A percentile compares a stretch with the other conserved stretches of the same genome.
Conservation (phyloP, 176 grass and related monocot genomes). For the Bothriochloa decipiens region DNA sequence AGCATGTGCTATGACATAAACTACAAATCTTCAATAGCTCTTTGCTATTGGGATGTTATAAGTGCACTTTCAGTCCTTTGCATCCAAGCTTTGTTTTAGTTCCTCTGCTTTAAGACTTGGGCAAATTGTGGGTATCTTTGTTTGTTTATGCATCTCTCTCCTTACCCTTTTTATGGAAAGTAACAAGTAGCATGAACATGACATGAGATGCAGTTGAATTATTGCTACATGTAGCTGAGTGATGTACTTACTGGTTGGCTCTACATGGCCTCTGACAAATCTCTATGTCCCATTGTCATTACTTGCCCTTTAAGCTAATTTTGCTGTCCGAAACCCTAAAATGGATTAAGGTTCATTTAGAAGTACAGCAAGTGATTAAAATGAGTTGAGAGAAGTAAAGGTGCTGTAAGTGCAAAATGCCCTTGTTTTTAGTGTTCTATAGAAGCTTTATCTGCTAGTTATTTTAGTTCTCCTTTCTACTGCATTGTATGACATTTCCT, state of each 20-base stretch:
- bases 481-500: constrained; percentile 14
- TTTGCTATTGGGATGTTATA: constrained; percentile 17
- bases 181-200: constrained; percentile 11
- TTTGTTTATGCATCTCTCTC: constrained; percentile 4
- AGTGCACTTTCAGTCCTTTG: constrained; percentile 16
- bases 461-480: background rate
- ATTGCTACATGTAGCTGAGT: background rate
- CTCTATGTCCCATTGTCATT: background rate
- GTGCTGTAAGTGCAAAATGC: constrained; percentile 3
- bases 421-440: constrained; percentile 3
- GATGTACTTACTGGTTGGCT: background rate
- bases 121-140: background rate
- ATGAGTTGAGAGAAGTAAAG: background rate
- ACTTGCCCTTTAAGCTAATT: background rate
- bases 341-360: constrained; percentile 1
- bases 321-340: background rate
- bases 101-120: constrained; percentile 4
- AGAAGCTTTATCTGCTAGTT: background rate
- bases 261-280: background rate
- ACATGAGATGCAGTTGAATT: constrained; percentile 22
- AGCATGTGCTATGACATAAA: constrained; percentile 6
- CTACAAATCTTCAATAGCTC: background rate
- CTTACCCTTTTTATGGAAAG: constrained; percentile 7
- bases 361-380: constrained; percentile 3
- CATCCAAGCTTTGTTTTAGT: background rate